Evolutionary conservation across 2,329 filamentous ascomycete genomes (phyloP).

Genomic region (Talaromyces sp.): DNA sequence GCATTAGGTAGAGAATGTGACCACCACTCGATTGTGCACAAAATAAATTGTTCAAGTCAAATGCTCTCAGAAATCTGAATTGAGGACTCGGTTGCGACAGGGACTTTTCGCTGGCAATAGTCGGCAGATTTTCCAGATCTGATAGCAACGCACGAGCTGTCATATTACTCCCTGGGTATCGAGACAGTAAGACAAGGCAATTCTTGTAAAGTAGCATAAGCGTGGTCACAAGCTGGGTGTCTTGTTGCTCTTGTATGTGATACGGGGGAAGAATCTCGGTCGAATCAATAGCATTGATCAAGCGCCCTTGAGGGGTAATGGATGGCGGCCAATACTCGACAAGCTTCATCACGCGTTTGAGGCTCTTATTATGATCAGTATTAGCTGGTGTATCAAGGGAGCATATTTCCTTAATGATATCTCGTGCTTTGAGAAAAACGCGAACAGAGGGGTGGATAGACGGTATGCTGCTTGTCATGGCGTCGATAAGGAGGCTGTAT

Average conservation of each 20-base stretch:
- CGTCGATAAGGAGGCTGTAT: slow-evolving; percentile 94
- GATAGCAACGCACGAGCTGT: slow-evolving; percentile 75
- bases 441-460: slow-evolving; percentile 81
- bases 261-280: slow-evolving; percentile 74
- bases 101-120: slow-evolving; percentile 42
- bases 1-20: slow-evolving; percentile 36
- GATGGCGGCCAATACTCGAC: slow-evolving; percentile 73
- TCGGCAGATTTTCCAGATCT: slow-evolving; percentile 77
- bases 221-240: slow-evolving; percentile 52
- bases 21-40: slow-evolving; percentile 54
- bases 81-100: slow-evolving; percentile 47
- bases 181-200: slow-evolving; percentile 72
- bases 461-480: slow-evolving; percentile 82
- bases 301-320: slow-evolving; percentile 69
- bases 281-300: slow-evolving; percentile 79
- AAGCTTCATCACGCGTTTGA: slow-evolving; percentile 70
- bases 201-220: slow-evolving; percentile 85
- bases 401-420: slow-evolving; percentile 94
- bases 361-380: slow-evolving; percentile 67
- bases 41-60: slow-evolving; percentile 65
- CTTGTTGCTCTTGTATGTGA: slow-evolving; percentile 42
- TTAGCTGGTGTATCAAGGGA: slow-evolving; percentile 73
- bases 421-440: slow-evolving; percentile 78
- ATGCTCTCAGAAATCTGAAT: slow-evolving; percentile 70
- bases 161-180: slow-evolving; percentile 58